Evolutionary conservation across 352 stramenopile species (phyloP), one percentile per base, ranked within the genome.

Genomic region (Phytophthora crassamura): DNA sequence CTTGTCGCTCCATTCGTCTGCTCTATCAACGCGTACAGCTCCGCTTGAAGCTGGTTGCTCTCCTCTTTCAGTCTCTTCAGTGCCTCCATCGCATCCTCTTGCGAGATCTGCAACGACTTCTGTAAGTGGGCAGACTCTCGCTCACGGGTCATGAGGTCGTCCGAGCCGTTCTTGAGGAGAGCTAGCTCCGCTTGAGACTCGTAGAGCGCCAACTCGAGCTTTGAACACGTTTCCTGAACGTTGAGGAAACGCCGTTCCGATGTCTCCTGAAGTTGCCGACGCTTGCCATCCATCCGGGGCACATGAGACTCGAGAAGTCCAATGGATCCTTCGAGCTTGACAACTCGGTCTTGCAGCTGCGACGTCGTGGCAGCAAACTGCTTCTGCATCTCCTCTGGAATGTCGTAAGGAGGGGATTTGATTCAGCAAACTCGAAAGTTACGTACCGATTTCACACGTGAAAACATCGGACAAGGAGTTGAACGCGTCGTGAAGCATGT

Each of bases 391-490:
- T 81, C 71, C 61, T 81, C 71, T 78, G 12, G 14, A 25, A 15
- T 41, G 8, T 7, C 34, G 20, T 20, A 28, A 50, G 15, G 18
- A n/a, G n/a, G n/a, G n/a, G n/a, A n/a, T 48, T 35, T 20, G 9
- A 1, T 10, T 15, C 36, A 50, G 20, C 8, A 6, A 34, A 25
- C 18, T 35, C 9, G 9, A 2, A 40, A 28, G 15, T 3, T n/a
- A 59, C 63, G 5, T 42, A 85, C 76, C 76, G 9, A 82, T 62
- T 55, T 86, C 78, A 51, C 75, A 80, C 2, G 78, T 86, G 49
- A 82, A 77, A 1, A 85, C 80, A 22, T 89, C 80, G 2, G 78
- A 88, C 5, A 88, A 52, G 16, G 78, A 86, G 11, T 76, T 70
- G 57, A 91, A 91, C 1, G 82, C 77, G 2, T 86, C 63, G 22